phyloP scores from a whole-genome alignment of 208 protist genomes.

The Endotrypanum monterogeii region DNA sequence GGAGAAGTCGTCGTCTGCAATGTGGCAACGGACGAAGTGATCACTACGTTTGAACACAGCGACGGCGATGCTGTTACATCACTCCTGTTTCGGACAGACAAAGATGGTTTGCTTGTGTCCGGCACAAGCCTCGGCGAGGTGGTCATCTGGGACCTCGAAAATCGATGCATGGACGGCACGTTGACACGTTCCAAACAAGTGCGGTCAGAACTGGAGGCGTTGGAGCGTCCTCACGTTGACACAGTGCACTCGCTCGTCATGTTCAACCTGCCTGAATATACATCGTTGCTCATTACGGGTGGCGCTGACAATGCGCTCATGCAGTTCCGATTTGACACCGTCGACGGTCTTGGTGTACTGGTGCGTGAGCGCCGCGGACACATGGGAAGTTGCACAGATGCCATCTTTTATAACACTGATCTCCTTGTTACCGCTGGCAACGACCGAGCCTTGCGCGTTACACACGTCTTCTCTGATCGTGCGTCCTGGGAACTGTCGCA shows the following conservation, averaged over 20 bases:
- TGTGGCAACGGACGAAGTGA: constrained; percentile 56
- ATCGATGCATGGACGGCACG: constrained; percentile 80
- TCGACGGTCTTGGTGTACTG: constrained; percentile 76
- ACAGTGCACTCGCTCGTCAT: constrained; percentile 77
- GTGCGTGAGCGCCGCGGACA: constrained; percentile 89
- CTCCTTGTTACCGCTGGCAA: constrained; percentile 79
- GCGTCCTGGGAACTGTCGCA: constrained; percentile 92
- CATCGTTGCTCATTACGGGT: constrained; percentile 73
- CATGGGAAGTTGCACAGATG: constrained; percentile 73
- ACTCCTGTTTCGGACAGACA: constrained; percentile 84
- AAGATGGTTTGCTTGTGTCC: constrained; percentile 64
- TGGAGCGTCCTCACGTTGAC: constrained; percentile 75
- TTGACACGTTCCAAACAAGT: constrained; percentile 84
- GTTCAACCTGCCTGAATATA: constrained; percentile 38
- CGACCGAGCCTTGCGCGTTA: constrained; percentile 83
- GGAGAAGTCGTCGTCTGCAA: constrained; percentile 78
- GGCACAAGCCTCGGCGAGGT: constrained; percentile 84
- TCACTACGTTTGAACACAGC: constrained; percentile 73
- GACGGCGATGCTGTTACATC: constrained; percentile 70
- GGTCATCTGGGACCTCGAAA: constrained; percentile 83
- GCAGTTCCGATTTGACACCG: constrained; percentile 92
- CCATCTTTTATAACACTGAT: constrained; percentile 86
- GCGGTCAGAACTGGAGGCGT: constrained; percentile 55
- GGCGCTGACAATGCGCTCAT: constrained; percentile 87
- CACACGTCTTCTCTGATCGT: constrained; percentile 89